Base-by-base conservation (phyloP, 164 flowering plant genomes). In the Warburgia ugandensis region DNA sequence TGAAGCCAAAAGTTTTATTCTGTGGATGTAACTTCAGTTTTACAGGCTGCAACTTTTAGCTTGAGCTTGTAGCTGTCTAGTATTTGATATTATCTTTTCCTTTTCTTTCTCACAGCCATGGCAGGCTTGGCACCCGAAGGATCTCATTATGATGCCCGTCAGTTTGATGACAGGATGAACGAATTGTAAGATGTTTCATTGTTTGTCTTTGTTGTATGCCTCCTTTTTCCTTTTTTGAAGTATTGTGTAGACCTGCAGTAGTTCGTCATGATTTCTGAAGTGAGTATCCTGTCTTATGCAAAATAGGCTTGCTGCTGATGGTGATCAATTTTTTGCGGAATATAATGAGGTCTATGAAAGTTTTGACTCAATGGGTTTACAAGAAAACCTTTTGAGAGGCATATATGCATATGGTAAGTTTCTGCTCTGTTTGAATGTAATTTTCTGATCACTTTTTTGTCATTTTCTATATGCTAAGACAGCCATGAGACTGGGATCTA, bases 381-480 rank as follows among this genome's bases (percentile, higher is more conserved):
- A 68, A 42, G 85, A 77, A 61, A 79, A 84, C 61, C 88, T 81
- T 46, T 68, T 81, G 52, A 81, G 92, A 67, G 92, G 92, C 29
- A 81, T 84, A 16, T 84, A 81, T 67, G 92, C 88, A 9, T 84
- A 84, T 60, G 92, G 92, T 81, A 72, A 6, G 62, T 14, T 1
- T 16, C 26, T 17, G 0, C 10, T 32, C 5, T 16, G 21, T n/a
- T 23, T 1, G 32, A 0, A 12, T 16, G 1, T n/a, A 5, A 38
- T 16, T 26, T 3, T 21, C 22, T 49, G 43, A 7, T 16, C 16
- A 36, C n/a, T 37, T 29, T 31, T 4, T 17, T 21, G 5, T 11
- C 21, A n/a, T 29, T 29, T 4, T 2, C 12, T 21, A 31, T 8
- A 29, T 38, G 31, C 19, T 17, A 44, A 29, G 29, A 30, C 23